phyloP scores from a whole-genome alignment of 2,329 filamentous ascomycete species.

The Cryphonectria naterciae region DNA sequence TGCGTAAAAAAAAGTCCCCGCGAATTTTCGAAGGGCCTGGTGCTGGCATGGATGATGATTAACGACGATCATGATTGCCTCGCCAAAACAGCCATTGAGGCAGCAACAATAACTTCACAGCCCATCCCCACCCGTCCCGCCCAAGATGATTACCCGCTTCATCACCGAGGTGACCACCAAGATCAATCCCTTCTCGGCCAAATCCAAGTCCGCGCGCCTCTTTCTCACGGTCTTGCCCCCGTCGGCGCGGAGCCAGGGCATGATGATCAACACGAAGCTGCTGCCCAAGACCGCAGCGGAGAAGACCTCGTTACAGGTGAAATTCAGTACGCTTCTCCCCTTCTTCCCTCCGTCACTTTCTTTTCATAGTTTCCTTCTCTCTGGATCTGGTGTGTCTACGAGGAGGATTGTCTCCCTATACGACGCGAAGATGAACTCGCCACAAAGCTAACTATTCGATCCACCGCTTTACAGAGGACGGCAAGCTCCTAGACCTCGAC shows the following conservation, averaged over 20 bases:
- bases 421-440: neutral
- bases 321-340: constrained; percentile 78
- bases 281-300: constrained; percentile 72
- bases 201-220: constrained; percentile 80
- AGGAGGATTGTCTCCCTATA: too few relatives aligned
- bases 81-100: too few relatives aligned
- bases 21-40: neutral
- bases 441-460: neutral
- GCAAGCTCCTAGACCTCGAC: constrained; percentile 85
- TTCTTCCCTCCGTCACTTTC: too few relatives aligned
- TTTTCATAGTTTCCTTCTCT: too few relatives aligned
- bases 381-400: too few relatives aligned
- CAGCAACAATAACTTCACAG: neutral
- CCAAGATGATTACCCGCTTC: constrained; percentile 80
- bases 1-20: constrained; percentile 11
- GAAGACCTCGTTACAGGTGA: constrained; percentile 71
- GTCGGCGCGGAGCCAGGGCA: constrained; percentile 71
- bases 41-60: neutral
- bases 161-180: constrained; percentile 81
- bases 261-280: constrained; percentile 78
- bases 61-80: neutral
- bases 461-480: constrained; percentile 69
- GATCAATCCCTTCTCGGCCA: constrained; percentile 89
- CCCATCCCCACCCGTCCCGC: neutral
- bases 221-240: constrained; percentile 87